Percentiles rank a stretch among this genome's conserved stretches.
Evolutionary conservation across 805 yeast species (phyloP).

Genomic region (Starmerella lactis-condensi): DNA sequence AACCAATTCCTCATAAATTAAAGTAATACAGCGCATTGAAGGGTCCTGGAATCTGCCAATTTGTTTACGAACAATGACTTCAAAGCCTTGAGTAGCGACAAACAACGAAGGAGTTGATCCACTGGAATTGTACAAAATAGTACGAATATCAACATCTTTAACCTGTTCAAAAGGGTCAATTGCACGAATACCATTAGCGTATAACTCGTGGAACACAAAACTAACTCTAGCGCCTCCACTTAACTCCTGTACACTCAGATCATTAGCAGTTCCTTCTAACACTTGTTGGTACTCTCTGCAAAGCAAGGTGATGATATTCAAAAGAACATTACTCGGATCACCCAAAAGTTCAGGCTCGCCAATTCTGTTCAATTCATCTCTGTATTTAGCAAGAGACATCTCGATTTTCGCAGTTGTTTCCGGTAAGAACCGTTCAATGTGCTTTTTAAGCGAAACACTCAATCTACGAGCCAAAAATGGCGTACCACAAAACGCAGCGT

Average conservation of each 20-base stretch:
- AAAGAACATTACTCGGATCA: conserved; percentile 77
- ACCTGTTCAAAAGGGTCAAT: conserved; percentile 93
- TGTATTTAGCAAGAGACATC: conserved; percentile 65
- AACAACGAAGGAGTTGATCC: conserved; percentile 92
- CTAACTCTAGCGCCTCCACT: conserved; percentile 97
- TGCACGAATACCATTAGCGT: conserved; percentile 76
- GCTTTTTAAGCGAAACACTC: conserved; percentile 71
- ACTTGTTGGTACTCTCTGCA: conserved; percentile 80
- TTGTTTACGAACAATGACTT: conserved; percentile 84
- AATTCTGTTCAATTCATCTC: conserved; percentile 51
- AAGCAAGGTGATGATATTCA: conserved; percentile 81
- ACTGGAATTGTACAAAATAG: conserved; percentile 89
- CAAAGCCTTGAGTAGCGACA: conserved; percentile 95
- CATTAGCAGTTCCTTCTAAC: conserved; percentile 81
- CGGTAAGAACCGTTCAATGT: conserved; percentile 74
- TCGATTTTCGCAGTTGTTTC: conserved; percentile 85
- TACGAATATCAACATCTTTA: conserved; percentile 86
- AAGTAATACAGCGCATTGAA: conserved; percentile 63
- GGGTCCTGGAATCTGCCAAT: conserved; percentile 92
- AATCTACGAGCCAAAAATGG: conserved; percentile 86
- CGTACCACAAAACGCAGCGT: conserved; percentile 96
- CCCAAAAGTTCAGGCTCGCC: conserved; percentile 56
- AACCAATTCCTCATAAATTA: conserved; percentile 86
- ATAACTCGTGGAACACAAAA: conserved; percentile 91
- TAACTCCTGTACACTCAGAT: conserved; percentile 69